Evolutionary conservation across 202 grass and related monocot species (phyloP).

Genomic region (Panicum virgatum): DNA sequence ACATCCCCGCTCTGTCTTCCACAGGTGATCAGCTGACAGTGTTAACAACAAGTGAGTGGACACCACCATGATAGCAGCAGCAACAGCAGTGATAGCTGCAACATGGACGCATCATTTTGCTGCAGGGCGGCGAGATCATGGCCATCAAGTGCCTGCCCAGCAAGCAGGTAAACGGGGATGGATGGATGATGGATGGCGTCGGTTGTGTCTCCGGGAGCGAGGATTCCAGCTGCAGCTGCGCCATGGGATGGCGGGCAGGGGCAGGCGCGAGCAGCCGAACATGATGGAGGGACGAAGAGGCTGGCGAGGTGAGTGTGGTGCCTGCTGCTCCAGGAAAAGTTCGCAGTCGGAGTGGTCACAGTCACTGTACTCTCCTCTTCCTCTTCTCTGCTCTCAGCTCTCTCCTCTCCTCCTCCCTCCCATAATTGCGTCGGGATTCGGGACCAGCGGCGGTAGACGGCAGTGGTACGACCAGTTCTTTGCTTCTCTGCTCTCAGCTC

Average conservation of each 20-base stretch:
- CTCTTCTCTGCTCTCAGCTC: too few relatives aligned
- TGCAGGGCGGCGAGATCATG: slow-evolving; percentile 1
- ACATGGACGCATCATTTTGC: slow-evolving; percentile 15
- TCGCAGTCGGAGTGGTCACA: background rate
- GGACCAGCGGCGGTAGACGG: slow-evolving; percentile 15
- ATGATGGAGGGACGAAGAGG: background rate
- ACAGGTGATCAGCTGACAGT: background rate
- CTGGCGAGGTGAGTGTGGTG: background rate
- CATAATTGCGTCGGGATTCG: background rate
- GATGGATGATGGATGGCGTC: background rate
- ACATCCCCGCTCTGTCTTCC: background rate
- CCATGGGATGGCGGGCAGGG: background rate
- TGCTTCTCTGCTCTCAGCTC: too few relatives aligned
- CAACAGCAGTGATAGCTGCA: background rate
- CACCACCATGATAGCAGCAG: slow-evolving; percentile 1
- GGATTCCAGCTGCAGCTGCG: background rate
- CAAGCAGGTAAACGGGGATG: background rate
- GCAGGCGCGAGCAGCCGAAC: background rate
- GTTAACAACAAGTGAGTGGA: background rate
- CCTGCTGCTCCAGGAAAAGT: slow-evolving; percentile 24
- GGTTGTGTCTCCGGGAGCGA: background rate
- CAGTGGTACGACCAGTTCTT: background rate
- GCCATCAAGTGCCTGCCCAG: background rate
- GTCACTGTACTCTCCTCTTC: too few relatives aligned
- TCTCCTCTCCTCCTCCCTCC: background rate